These are phyloP conservation scores for Diaporthe citrichinensis DNA, from an alignment of 2,329 filamentous ascomycete genomes.

Conservation along the genomic window DNA sequence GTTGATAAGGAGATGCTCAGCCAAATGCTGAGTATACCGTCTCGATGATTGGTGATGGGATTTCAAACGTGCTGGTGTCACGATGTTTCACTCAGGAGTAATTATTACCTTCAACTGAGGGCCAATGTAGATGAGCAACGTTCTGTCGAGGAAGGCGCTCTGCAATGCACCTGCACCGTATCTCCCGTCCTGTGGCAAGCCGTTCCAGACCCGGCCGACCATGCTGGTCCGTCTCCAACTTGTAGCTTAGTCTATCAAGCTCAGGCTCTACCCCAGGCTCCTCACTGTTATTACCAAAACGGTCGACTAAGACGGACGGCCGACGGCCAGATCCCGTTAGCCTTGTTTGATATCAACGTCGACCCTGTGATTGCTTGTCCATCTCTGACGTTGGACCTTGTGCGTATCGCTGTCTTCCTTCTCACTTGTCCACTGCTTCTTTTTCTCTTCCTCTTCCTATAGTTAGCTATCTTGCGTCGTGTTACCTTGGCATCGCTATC, in stretches of 20 bases:
- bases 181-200: constrained; percentile 20
- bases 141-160: not conserved
- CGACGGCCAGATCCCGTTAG: constrained; percentile 38
- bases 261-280: not conserved
- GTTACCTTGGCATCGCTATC: not conserved
- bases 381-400: constrained; percentile 11
- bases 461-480: not conserved
- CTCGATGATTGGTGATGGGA: not conserved
- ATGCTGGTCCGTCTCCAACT: not conserved
- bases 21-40: constrained; percentile 10
- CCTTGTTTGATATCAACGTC: constrained; percentile 39
- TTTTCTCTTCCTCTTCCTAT: constrained; percentile 3
- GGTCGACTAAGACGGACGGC: constrained; percentile 21
- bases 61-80: not conserved
- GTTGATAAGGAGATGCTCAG: constrained; percentile 19
- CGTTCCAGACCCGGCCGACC: constrained; percentile 1
- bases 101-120: not conserved
- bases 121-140: not conserved
- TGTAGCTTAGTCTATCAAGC: not conserved
- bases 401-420: not conserved
- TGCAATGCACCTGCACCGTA: not conserved
- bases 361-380: constrained; percentile 3
- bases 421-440: constrained; percentile 1
- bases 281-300: constrained; percentile 17
- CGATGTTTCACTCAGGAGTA: not conserved